Base-by-base conservation (phyloP, 1,284 basidiomycete species). In the Fistulinella cinereoalba region DNA sequence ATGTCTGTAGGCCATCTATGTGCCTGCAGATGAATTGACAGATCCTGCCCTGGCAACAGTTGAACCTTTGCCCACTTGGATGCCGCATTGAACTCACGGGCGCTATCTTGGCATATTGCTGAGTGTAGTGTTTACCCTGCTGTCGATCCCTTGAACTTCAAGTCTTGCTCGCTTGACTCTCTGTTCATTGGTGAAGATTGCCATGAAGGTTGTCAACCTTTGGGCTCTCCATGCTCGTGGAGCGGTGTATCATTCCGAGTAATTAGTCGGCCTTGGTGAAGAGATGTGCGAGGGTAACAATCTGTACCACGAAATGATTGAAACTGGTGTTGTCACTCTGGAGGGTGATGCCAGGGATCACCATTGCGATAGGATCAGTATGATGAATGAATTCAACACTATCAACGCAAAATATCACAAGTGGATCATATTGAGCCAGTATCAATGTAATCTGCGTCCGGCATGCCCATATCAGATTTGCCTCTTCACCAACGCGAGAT, bases 241-340 rank as follows among this genome's bases (percentile, higher is more conserved):
- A 81, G 96, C 41, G 9, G 2, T 32, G 8, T 1, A 3, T 0
- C n/a, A 15, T 9, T 3, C 16, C 24, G 15, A 54, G 41, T 19
- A 41, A 46, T 22, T 1, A 4, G 16, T 44, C 88, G 92, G 93
- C 87, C 94, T 97, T 73, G 96, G 96, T 66, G 96, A 99, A 77
- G 92, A 96, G 77, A 99, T 96, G 59, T 96, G 96, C 82, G 96
- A 99, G 86, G 96, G 96, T 77, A 99, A 99, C 81, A 96, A 99
- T 80, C 78, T 99, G 64, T 99, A 99, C 81, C 95, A 97, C 76
- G 96, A 99, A 79, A 98, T 99, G 95, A 97, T 97, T 75, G 94
- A 98, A 75, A 97, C 95, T 52, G 96, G 96, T 86, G 96, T 99
- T 82, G 98, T 99, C 83, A 96, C 98, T 76, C 84, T 95, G 63